phyloP scores from a whole-genome alignment of 2,329 filamentous ascomycete species.

The Penicillium sp. region DNA sequence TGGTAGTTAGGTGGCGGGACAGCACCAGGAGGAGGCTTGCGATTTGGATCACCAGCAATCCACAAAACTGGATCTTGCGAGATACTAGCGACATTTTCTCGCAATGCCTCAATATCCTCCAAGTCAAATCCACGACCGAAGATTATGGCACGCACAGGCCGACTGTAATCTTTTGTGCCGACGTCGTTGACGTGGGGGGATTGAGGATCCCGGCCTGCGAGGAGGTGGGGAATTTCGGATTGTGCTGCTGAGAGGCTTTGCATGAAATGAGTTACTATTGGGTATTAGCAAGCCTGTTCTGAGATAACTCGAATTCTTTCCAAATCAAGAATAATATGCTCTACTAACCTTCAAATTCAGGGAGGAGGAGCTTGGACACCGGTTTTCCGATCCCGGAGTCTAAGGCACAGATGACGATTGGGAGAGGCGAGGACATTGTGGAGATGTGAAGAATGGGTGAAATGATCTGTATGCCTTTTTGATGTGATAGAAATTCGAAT shows the following conservation, averaged over 20 bases:
- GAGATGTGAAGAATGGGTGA: not conserved
- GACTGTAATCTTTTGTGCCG: conserved; percentile 29
- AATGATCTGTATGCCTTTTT: too few species aligned
- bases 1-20: too few species aligned
- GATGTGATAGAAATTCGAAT: not conserved
- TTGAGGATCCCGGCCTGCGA: conserved; percentile 11
- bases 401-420: conserved; percentile 22
- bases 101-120: too few species aligned
- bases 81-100: too few species aligned
- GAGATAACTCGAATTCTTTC: not conserved
- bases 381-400: conserved; percentile 17
- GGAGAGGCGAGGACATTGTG: conserved; percentile 15
- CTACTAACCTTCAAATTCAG: conserved; percentile 23
- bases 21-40: too few species aligned
- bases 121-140: conserved; percentile 26
- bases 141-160: conserved; percentile 26
- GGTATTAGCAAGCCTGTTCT: not conserved
- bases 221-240: too few species aligned
- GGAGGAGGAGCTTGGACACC: conserved; percentile 17
- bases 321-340: not conserved
- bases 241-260: conserved; percentile 13
- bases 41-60: too few species aligned
- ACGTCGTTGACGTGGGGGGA: conserved; percentile 21
- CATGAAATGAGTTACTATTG: conserved; percentile 28
- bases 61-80: too few species aligned